Evolutionary conservation across 2,329 filamentous ascomycete species (phyloP).

Genomic region (Chaetomiaceae sp.): DNA sequence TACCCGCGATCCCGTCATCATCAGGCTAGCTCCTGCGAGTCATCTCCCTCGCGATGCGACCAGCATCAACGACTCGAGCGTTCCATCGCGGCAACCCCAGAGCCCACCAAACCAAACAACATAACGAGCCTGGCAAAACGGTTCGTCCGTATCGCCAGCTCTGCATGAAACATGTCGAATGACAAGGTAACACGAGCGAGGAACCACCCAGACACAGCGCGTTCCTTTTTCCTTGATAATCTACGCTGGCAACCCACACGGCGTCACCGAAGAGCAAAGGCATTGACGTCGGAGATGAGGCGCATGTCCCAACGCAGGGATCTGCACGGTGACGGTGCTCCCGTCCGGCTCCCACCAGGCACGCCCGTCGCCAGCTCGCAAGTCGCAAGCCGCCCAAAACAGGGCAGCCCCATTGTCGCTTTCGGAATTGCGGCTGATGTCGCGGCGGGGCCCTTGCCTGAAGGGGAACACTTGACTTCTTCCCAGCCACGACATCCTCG

Average conservation of each 20-base stretch:
- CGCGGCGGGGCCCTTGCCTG: not conserved
- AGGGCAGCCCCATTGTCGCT: not conserved
- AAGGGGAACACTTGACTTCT: too few species aligned
- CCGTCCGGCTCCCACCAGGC: not conserved
- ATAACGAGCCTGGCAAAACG: too few species aligned
- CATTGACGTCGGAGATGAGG: constrained; percentile 39
- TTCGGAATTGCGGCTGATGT: constrained; percentile 17
- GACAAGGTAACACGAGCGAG: constrained; percentile 13
- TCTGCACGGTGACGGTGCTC: constrained; percentile 1
- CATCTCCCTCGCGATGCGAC: too few species aligned
- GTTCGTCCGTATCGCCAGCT: not conserved
- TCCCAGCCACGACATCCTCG: too few species aligned
- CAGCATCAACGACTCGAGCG: too few species aligned
- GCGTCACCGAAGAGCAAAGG: constrained; percentile 19
- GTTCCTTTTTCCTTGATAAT: not conserved
- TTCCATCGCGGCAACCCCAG: too few species aligned
- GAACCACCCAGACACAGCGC: not conserved
- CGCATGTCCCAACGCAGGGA: constrained; percentile 27
- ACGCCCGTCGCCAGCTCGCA: too few species aligned
- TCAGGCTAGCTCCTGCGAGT: too few species aligned
- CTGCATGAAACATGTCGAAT: constrained; percentile 20
- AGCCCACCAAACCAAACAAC: too few species aligned
- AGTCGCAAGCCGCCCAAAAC: not conserved
- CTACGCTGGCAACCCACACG: not conserved
- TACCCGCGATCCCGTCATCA: too few species aligned